phyloP scores from a whole-genome alignment of 257 asterid species.

The Nemophila menziesii region DNA sequence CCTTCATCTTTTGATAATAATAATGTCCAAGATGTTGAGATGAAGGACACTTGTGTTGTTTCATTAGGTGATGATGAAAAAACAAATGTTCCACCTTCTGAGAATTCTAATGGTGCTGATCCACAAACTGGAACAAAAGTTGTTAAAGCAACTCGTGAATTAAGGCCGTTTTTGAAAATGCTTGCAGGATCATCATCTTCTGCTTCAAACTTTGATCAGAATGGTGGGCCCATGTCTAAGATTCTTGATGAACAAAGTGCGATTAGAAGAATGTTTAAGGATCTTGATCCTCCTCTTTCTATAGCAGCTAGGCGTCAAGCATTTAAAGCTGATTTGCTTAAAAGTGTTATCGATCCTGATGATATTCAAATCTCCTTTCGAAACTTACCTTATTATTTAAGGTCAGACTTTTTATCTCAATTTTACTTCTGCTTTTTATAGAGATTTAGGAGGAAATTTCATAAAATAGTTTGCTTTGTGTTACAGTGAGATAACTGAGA shows the following conservation, averaged over 20 bases:
- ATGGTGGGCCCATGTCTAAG: slow-evolving; percentile 39
- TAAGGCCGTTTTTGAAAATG: slow-evolving; percentile 42
- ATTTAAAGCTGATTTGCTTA: slow-evolving; percentile 55
- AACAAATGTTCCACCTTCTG: slow-evolving; percentile 31
- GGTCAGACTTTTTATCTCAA: slow-evolving; percentile 30
- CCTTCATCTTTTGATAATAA: slow-evolving; percentile 60
- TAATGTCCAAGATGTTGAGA: slow-evolving; percentile 33
- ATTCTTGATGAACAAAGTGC: slow-evolving; percentile 44
- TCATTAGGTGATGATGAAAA: slow-evolving; percentile 30
- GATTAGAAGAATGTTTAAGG: slow-evolving; percentile 36
- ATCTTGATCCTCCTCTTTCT: slow-evolving; percentile 41
- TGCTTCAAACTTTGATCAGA: slow-evolving; percentile 37
- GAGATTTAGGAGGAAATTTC: not conserved
- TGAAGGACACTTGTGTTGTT: slow-evolving; percentile 45
- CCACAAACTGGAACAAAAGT: slow-evolving; percentile 42
- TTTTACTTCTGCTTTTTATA: not conserved
- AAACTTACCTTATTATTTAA: slow-evolving; percentile 73
- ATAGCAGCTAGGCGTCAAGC: slow-evolving; percentile 53
- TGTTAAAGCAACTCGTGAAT: slow-evolving; percentile 30
- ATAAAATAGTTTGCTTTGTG: slow-evolving; percentile 7
- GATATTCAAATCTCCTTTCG: slow-evolving; percentile 61
- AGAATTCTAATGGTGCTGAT: slow-evolving; percentile 29
- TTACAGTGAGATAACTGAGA: slow-evolving; percentile 76
- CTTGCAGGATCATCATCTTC: slow-evolving; percentile 40
- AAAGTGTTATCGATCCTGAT: slow-evolving; percentile 47